A percentile compares a stretch with the other conserved stretches of the same genome.
Conservation (phyloP, 345 rosid genomes). For the Salix dunnii region DNA sequence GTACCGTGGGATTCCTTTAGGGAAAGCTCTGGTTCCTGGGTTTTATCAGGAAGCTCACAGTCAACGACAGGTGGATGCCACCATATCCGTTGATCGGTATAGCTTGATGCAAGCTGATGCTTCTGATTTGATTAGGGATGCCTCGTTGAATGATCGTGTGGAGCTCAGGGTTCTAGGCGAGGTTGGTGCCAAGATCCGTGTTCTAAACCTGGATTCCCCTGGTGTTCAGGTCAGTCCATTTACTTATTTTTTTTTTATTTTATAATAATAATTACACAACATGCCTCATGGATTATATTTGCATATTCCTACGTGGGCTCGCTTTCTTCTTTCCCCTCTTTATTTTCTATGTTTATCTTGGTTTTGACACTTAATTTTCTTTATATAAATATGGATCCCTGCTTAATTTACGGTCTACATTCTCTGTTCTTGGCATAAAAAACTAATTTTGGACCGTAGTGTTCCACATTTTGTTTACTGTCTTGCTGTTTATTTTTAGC, state of each 20-base stretch:
- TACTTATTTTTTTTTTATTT: too few relatives aligned
- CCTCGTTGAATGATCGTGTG: slow-evolving; percentile 78
- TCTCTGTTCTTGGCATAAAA: too few relatives aligned
- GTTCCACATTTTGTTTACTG: too few relatives aligned
- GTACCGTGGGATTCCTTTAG: slow-evolving; percentile 90
- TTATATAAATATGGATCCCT: too few relatives aligned
- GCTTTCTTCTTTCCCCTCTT: background rate
- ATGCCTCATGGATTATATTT: too few relatives aligned
- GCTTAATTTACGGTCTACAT: too few relatives aligned
- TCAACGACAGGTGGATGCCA: slow-evolving; percentile 66
- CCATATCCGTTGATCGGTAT: slow-evolving; percentile 72
- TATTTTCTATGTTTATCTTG: too few relatives aligned
- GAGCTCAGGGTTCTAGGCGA: slow-evolving; percentile 80
- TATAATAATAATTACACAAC: too few relatives aligned
- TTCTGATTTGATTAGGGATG: slow-evolving; percentile 69
- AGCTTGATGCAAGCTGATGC: slow-evolving; percentile 82
- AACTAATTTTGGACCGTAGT: too few relatives aligned
- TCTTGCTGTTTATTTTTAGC: too few relatives aligned
- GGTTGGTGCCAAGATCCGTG: slow-evolving; percentile 93
- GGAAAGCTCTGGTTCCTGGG: slow-evolving; percentile 84
- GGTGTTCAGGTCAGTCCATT: slow-evolving; percentile 67
- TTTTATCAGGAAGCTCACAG: slow-evolving; percentile 90
- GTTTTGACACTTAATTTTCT: too few relatives aligned
- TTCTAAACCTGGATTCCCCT: slow-evolving; percentile 85
- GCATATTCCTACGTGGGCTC: background rate